Base-by-base conservation (phyloP, 1,139 yeast genomes). In the Lodderomyces pseudojiufengensis region DNA sequence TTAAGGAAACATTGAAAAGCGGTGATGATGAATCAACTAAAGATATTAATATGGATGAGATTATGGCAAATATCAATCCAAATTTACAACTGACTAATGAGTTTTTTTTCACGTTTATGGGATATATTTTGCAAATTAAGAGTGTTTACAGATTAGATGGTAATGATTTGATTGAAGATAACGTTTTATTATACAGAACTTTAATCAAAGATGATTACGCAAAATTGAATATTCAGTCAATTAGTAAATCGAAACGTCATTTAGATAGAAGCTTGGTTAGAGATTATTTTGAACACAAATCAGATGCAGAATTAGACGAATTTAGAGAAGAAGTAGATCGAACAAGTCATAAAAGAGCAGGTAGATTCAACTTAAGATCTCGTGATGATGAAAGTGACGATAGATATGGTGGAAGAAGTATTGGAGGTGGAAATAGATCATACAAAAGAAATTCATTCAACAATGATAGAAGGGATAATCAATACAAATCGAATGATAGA, bases 41-140 rank as follows among this genome's bases (percentile, higher is more conserved):
- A 22, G 32, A 38, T 14, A 41, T 41, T 22, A 35, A 42, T 5
- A 27, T n/a, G 10, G 24, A 8, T 7, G 24, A 32, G 2, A 16
- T 52, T 22, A 20, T 41, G 24, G 42, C 39, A 6, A 37, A 42
- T n/a, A 33, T 52, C 21, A 47, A 42, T 14, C 37, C 43, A 22
- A 40, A 42, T 23, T 37, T 30, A 4, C 43, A 40, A 16, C 41
- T 37, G 11, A 40, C 48, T 14, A 52, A 47, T 26, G 52, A 51
- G 6, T 46, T 50, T 31, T 43, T 60, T 24, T 51, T 52, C 31
- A 54, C 68, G n/a, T 48, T 59, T 36, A 49, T 69, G 31, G 63
- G 64, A 25, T 65, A 63, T 44, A 56, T 62, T 32, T 53, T 52
- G 27, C 64, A 61, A 43, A 53, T 62, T 12, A 38, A 51, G 13